Base-by-base conservation (phyloP, 2,329 filamentous ascomycete species). In the Cylindrodendrum hubeiense region DNA sequence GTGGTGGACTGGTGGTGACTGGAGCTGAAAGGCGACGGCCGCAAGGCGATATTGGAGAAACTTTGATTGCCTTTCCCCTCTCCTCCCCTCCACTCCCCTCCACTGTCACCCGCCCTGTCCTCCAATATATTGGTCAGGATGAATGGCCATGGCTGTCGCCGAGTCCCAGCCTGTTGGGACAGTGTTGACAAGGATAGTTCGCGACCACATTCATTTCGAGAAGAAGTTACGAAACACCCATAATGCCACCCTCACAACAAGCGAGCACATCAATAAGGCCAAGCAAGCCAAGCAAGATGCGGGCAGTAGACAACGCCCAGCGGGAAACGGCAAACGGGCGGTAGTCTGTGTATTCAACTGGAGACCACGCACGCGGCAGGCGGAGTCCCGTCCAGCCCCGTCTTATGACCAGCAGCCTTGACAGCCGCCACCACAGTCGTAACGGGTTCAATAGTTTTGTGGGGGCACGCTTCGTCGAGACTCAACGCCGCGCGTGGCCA, bases 401-500 rank as follows among this genome's bases (percentile, higher is more conserved):
- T 51, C 53, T 33, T 41, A 13, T 34, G 52, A 33, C 39, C 47
- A 17, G 47, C 41, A 53, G 26, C 64, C 61, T 59, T 67, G 55
- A 60, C 61, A 58, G 50, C 63, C 65, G 65, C 60, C 60, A 64
- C 55, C 52, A 41, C 21, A 56, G 37, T 60, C 51, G 46, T 44
- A 65, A 59, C 49, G 53, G 54, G 53, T 61, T 63, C 63, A 51
- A 63, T 22, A 37, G 51, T 34, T 60, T 22, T 63, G 44, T 63
- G 60, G 63, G 44, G 57, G 41, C 57, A 13, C 13, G 39, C 28
- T 43, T 57, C 50, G 44, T 65, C 52, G 46, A 65, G 59, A 59
- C 58, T 46, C 28, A 19, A 67, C 53, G 58, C 71, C 43, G 65
- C 52, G 41, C 66, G 24, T 70, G 44, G 60, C 56, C 56, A 39